These are phyloP conservation scores for Penicillium sclerotigenum DNA, from an alignment of 2,329 filamentous ascomycete species.

Conservation along the genomic window DNA sequence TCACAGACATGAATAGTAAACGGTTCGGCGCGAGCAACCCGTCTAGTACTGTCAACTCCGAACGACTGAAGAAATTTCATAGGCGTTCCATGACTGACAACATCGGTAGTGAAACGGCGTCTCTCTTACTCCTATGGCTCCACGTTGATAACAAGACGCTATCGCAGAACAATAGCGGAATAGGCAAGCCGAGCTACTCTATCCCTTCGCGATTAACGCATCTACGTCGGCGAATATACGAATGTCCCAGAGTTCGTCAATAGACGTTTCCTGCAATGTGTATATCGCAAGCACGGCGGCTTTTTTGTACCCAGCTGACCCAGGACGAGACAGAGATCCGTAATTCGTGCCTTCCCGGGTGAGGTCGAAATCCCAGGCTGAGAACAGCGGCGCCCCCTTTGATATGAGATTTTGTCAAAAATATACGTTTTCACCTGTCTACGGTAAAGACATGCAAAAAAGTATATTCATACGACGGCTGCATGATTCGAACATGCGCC, in stretches of 20 bases:
- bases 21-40: slow-evolving; percentile 2
- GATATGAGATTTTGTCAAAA: no score
- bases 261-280: slow-evolving; percentile 34
- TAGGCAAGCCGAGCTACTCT: background rate
- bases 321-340: no score
- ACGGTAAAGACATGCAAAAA: no score
- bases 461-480: no score
- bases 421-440: no score
- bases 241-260: slow-evolving; percentile 36
- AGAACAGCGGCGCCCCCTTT: no score
- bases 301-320: no score
- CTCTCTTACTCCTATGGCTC: slow-evolving; percentile 1
- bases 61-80: slow-evolving; percentile 7
- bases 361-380: no score
- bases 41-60: slow-evolving; percentile 2
- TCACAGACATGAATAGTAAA: slow-evolving; percentile 2
- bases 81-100: slow-evolving; percentile 5
- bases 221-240: slow-evolving; percentile 30
- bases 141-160: slow-evolving; percentile 1
- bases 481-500: no score
- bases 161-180: background rate
- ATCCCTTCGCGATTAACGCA: background rate
- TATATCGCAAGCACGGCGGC: no score
- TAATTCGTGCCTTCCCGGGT: no score
- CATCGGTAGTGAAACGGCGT: background rate